Base-by-base conservation (phyloP, 768 basidiomycete genomes). In the Phylloporus sp. region DNA sequence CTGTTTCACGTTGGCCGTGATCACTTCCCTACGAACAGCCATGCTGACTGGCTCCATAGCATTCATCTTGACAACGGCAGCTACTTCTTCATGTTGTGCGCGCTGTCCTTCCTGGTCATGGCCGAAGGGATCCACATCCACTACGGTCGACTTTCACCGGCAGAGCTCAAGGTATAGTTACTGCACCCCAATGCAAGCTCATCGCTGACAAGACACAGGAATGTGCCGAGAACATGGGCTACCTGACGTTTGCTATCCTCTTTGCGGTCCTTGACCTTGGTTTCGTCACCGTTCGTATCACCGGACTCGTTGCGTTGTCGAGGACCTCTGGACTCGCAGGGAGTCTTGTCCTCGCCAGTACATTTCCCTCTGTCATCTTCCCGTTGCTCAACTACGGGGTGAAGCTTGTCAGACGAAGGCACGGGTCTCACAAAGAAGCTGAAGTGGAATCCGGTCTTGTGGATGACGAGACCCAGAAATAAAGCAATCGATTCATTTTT, bases 121-220 rank as follows among this genome's bases (percentile, higher is more conserved):
- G 56, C 64, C 0, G 63, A 66, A 47, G 56, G 28, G 10, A 55
- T 61, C 9, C 59, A 47, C 22, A 20, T 64, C 2, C 47, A 46
- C 7, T 64, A 65, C 20, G 59, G 52, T 47, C 53, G 64, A 41
- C 57, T 66, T 39, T 46, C 64, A 36, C 48, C 64, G 34, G n/a
- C 27, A 1, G 43, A 64, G 23, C 49, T 66, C 1, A 66, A 66
- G 59, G 63, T 64, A 58, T n/a, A n/a, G 2, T 1, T n/a, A 26
- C 36, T 18, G n/a, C 12, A 6, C 6, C 20, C 23, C 15, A 36
- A 22, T 0, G 1, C 22, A 10, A n/a, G 12, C 7, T 4, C 4
- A 7, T 13, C 22, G 22, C n/a, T 40, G 11, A 42, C 18, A 16
- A 23, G 11, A 26, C 22, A 4, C 29, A 65, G 62, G 52, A 60